Base-by-base conservation (phyloP, 2,329 filamentous ascomycete genomes). In the Incumbomyces delicatus region DNA sequence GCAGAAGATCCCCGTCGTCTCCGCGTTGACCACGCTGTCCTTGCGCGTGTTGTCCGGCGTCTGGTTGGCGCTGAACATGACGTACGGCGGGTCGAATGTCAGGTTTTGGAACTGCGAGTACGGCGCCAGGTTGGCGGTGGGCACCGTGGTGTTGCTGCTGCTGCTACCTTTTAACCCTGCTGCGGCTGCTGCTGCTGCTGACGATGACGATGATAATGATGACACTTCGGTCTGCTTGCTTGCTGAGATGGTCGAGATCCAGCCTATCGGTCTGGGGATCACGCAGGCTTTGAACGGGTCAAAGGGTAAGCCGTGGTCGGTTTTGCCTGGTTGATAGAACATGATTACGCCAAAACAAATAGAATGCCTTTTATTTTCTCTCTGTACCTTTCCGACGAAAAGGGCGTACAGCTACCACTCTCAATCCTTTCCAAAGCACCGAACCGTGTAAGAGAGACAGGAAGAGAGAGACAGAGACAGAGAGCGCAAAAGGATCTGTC, bases 41-140 rank as follows among this genome's bases (percentile, higher is more conserved):
- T 81, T 81, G 48, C 72, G 71, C 0, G 54, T 43, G 2, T 57
- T 58, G 7, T 60, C 52, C 0, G 68, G 61, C 0, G 71, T 76
- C 58, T 79, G 74, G 61, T 81, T 80, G 2, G 73, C 70, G 30
- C 66, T 67, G 68, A 81, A 81, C 72, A 81, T 77, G 22, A 81
- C 72, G 56, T 78, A 78, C 0, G 77, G 77, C 0, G 77, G 77
- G 57, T 79, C 75, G 61, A 78, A 81, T 29, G 74, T 78, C 0
- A 81, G 68, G 53, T 80, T 80, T 60, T 75, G 78, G 68, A 81
- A 81, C 61, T 81, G 77, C 0, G 66, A 72, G 62, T 76, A 81
- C 0, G 77, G 77, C 0, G 77, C 77, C 2, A 81, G 69, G 53
- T 80, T 80, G 57, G 74, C 65, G 41, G 62, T 57, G 2, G 46